phyloP scores from a whole-genome alignment of 257 asterid genomes.

The Leonotis leonurus region DNA sequence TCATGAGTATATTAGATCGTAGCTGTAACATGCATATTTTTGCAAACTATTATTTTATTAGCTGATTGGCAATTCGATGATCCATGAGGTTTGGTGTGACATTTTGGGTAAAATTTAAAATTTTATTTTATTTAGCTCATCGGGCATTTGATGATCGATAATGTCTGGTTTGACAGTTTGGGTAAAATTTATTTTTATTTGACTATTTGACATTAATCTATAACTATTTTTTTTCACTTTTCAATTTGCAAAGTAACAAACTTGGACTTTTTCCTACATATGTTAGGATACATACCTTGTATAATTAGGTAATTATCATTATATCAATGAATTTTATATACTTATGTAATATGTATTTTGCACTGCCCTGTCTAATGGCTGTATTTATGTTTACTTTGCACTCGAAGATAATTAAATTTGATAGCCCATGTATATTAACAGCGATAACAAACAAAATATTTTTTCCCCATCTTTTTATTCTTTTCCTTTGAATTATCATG shows the following conservation, averaged over 20 bases:
- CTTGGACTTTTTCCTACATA: background rate
- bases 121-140: background rate
- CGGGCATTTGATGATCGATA: background rate
- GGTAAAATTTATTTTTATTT: too few relatives aligned
- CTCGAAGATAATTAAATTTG: background rate
- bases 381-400: background rate
- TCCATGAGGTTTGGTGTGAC: background rate
- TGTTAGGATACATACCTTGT: background rate
- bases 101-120: background rate
- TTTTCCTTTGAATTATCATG: background rate
- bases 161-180: background rate
- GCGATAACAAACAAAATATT: background rate
- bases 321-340: background rate
- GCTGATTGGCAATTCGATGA: background rate
- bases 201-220: too few relatives aligned
- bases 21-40: background rate
- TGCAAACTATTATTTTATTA: background rate
- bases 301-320: background rate
- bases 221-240: background rate
- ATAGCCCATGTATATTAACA: background rate
- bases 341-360: background rate
- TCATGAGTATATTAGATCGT: background rate
- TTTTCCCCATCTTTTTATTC: background rate
- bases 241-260: background rate
- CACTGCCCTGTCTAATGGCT: background rate